These are phyloP conservation scores for Acer saccharum DNA, from an alignment of 345 rosid species.

Conservation along the genomic window DNA sequence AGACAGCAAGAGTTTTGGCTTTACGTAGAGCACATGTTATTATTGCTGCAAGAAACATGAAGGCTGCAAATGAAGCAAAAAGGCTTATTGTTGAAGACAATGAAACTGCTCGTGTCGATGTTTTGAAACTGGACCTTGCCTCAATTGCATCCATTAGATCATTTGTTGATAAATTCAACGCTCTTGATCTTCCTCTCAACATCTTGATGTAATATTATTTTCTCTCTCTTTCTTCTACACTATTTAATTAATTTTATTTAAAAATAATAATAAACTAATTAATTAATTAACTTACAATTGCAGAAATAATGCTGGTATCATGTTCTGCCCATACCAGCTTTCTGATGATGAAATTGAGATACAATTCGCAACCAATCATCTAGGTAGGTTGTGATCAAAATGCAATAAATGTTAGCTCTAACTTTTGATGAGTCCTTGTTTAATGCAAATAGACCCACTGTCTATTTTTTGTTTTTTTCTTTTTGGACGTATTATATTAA, in stretches of 20 bases:
- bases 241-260: neutral
- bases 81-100: constrained; percentile 38
- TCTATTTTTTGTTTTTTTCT: too few relatives aligned
- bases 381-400: constrained; percentile 43
- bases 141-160: constrained; percentile 56
- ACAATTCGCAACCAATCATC: constrained; percentile 79
- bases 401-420: neutral
- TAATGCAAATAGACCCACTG: too few relatives aligned
- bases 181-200: constrained; percentile 71
- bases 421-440: too few relatives aligned
- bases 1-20: constrained; percentile 84
- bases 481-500: too few relatives aligned
- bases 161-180: constrained; percentile 48
- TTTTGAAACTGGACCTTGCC: constrained; percentile 58
- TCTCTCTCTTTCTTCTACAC: constrained; percentile 3
- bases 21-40: constrained; percentile 68
- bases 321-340: constrained; percentile 82
- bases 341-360: constrained; percentile 74
- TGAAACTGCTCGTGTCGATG: constrained; percentile 51
- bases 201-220: constrained; percentile 57
- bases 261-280: too few relatives aligned
- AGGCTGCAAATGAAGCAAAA: constrained; percentile 73
- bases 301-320: constrained; percentile 90
- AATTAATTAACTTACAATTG: neutral
- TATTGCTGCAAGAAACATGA: constrained; percentile 74